Conservation (phyloP, 2,329 filamentous ascomycete species). For the Acarospora socialis region DNA sequence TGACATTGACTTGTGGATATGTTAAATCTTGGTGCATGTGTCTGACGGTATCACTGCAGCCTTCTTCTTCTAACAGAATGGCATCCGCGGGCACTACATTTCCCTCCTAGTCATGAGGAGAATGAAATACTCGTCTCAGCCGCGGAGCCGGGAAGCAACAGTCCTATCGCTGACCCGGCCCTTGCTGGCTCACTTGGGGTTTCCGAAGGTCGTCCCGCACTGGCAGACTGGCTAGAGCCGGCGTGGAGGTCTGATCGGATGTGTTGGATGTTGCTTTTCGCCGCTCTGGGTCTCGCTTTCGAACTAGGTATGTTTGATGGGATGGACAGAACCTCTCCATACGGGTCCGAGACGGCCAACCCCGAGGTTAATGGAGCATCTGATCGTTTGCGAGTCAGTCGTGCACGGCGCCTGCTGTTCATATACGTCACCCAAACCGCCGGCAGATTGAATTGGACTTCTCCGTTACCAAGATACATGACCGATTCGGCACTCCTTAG, state of each 20-base stretch:
- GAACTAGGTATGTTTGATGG: slow-evolving; percentile 93
- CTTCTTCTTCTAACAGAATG: slow-evolving; percentile 90
- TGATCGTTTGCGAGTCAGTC: slow-evolving; percentile 60
- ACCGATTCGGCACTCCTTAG: no score
- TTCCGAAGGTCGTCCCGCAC: slow-evolving; percentile 28
- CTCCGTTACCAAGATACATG: slow-evolving; percentile 88
- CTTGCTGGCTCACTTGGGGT: slow-evolving; percentile 34
- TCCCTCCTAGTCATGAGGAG: slow-evolving; percentile 59
- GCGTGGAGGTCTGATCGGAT: slow-evolving; percentile 90
- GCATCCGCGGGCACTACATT: slow-evolving; percentile 90
- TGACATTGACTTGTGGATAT: not conserved
- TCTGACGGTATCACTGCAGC: slow-evolving; percentile 1
- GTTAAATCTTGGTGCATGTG: not conserved
- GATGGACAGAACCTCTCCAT: slow-evolving; percentile 52
- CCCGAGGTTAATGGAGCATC: slow-evolving; percentile 56
- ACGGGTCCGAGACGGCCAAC: slow-evolving; percentile 26
- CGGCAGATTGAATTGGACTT: slow-evolving; percentile 80
- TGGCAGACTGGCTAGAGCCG: slow-evolving; percentile 87
- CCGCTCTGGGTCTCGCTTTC: slow-evolving; percentile 76
- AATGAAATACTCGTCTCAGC: slow-evolving; percentile 52
- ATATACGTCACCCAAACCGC: slow-evolving; percentile 92
- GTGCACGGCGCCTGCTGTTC: slow-evolving; percentile 72
- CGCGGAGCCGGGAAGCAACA: no score
- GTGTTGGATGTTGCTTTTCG: slow-evolving; percentile 95
- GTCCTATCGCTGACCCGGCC: slow-evolving; percentile 38